phyloP scores from a whole-genome alignment of 2,329 filamentous ascomycete genomes.

The Alternaria rosae region DNA sequence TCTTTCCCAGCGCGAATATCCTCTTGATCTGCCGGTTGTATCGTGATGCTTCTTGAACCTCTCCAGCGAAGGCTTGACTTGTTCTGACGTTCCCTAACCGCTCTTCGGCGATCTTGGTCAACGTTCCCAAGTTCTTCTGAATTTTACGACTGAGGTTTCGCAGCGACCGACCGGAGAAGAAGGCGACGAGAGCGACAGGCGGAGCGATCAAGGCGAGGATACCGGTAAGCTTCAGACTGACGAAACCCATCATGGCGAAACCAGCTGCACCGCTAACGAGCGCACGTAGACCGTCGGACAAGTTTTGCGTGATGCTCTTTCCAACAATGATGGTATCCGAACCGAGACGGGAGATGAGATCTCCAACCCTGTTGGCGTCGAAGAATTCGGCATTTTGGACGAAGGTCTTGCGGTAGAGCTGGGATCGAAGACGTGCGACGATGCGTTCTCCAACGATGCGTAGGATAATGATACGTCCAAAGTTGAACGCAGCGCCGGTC shows the following conservation, averaged over 20 bases:
- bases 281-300: slow-evolving; percentile 93
- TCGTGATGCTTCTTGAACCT: slow-evolving; percentile 85
- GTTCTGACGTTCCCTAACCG: slow-evolving; percentile 96
- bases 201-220: slow-evolving; percentile 88
- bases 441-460: slow-evolving; percentile 95
- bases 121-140: slow-evolving; percentile 87
- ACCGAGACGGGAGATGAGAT: slow-evolving; percentile 92
- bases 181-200: slow-evolving; percentile 86
- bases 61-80: slow-evolving; percentile 93
- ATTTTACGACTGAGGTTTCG: slow-evolving; percentile 90
- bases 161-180: slow-evolving; percentile 89
- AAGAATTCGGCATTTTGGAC: slow-evolving; percentile 99
- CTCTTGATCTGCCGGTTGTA: slow-evolving; percentile 93
- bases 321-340: slow-evolving; percentile 98
- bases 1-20: slow-evolving; percentile 88
- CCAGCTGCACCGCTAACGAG: slow-evolving; percentile 90
- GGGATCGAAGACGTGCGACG: slow-evolving; percentile 85
- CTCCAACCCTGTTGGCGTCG: slow-evolving; percentile 94
- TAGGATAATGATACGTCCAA: slow-evolving; percentile 89
- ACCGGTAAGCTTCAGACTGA: slow-evolving; percentile 87
- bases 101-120: slow-evolving; percentile 98
- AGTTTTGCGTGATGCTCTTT: slow-evolving; percentile 97
- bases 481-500: slow-evolving; percentile 87
- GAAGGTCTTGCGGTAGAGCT: slow-evolving; percentile 89
- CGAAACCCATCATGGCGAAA: slow-evolving; percentile 93